Evolutionary conservation across 1,284 basidiomycete species (phyloP).

Genomic region (Cryptococcus sp.): DNA sequence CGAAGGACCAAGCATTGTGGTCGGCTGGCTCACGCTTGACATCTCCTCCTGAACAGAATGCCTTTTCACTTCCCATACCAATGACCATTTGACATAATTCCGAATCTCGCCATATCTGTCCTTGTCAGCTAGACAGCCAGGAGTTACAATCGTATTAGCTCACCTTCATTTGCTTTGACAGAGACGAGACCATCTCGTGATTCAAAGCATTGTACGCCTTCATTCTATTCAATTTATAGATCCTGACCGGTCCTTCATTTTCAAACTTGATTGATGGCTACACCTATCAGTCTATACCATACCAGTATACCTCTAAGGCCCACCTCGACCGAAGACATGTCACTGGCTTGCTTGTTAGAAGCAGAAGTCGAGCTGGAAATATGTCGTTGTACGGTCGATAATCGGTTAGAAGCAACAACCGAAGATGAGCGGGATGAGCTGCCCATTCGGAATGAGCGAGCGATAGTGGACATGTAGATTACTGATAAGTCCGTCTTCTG

Average conservation of each 20-base stretch:
- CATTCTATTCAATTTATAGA: slow-evolving; percentile 58
- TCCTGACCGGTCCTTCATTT: slow-evolving; percentile 18
- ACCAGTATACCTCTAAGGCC: background rate
- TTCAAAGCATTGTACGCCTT: slow-evolving; percentile 83
- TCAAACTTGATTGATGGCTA: slow-evolving; percentile 12
- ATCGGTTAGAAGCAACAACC: slow-evolving; percentile 14
- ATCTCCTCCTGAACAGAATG: slow-evolving; percentile 94
- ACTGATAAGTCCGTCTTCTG: too few relatives aligned
- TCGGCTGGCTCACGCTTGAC: slow-evolving; percentile 51
- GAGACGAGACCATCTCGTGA: slow-evolving; percentile 69
- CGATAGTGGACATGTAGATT: background rate
- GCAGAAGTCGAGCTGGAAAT: slow-evolving; percentile 8
- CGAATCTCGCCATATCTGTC: slow-evolving; percentile 72
- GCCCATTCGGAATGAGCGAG: slow-evolving; percentile 15
- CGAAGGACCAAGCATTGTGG: background rate
- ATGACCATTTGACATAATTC: slow-evolving; percentile 71
- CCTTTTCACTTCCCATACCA: slow-evolving; percentile 69
- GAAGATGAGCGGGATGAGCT: background rate
- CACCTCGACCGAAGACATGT: background rate
- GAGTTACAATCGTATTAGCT: slow-evolving; percentile 1
- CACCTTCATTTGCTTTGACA: slow-evolving; percentile 55
- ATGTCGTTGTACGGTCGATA: slow-evolving; percentile 30
- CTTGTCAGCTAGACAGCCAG: background rate
- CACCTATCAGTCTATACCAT: background rate
- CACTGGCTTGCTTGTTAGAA: too few relatives aligned